Conservation (phyloP, 78 protist genomes). For the Dictyostelium intermedium region DNA sequence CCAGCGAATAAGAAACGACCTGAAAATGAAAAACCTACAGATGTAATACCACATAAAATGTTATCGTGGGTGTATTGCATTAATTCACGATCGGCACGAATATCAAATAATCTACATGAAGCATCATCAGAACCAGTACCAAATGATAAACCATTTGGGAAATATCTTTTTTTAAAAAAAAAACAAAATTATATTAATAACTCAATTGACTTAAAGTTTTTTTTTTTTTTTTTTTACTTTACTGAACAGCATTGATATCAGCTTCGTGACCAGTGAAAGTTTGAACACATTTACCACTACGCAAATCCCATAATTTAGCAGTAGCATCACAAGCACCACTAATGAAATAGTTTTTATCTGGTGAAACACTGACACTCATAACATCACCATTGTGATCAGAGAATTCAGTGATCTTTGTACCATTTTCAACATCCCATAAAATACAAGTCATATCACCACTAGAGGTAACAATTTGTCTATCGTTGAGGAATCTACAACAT, state of each 20-base stretch:
- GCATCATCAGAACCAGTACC: slow-evolving; percentile 98
- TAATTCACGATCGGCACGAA: slow-evolving; percentile 96
- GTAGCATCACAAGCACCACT: slow-evolving; percentile 94
- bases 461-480: slow-evolving; percentile 89
- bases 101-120: slow-evolving; percentile 95
- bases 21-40: slow-evolving; percentile 91
- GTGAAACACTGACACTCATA: slow-evolving; percentile 86
- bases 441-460: slow-evolving; percentile 94
- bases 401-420: slow-evolving; percentile 80
- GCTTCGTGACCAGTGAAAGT: slow-evolving; percentile 96
- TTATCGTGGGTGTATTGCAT: slow-evolving; percentile 88
- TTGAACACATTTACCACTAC: slow-evolving; percentile 89
- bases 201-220: background rate
- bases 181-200: background rate
- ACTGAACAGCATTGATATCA: slow-evolving; percentile 96
- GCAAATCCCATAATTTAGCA: slow-evolving; percentile 96
- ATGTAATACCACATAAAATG: slow-evolving; percentile 93
- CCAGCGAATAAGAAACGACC: slow-evolving; percentile 85
- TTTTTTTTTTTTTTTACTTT: background rate
- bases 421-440: slow-evolving; percentile 96
- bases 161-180: slow-evolving; percentile 23
- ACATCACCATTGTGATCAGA: slow-evolving; percentile 97
- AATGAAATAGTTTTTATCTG: slow-evolving; percentile 91
- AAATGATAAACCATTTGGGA: slow-evolving; percentile 89
- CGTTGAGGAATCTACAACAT: slow-evolving; percentile 95